Evolutionary conservation across 1,139 yeast species (phyloP).

Genomic region (Maudiozyma humilis): DNA sequence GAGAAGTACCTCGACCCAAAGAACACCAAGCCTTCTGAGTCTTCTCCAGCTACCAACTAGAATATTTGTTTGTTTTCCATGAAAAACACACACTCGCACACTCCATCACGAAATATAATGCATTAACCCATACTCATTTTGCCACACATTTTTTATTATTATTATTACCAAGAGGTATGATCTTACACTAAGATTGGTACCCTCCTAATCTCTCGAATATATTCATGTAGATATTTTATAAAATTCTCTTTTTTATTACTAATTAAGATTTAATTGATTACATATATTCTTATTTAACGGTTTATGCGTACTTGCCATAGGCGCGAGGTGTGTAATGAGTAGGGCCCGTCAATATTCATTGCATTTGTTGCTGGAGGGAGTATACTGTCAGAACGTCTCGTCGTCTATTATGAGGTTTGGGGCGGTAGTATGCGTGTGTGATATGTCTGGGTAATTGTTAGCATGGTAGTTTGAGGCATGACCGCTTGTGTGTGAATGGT

Average conservation of each 20-base stretch:
- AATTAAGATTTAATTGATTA: not conserved
- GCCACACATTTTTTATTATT: constrained; percentile 11
- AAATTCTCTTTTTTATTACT: not conserved
- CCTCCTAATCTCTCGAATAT: constrained; percentile 11
- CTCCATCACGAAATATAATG: constrained; percentile 22
- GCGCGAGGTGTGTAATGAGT: too few species aligned
- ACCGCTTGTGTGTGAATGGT: not conserved
- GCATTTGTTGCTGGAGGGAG: not conserved
- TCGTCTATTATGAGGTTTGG: constrained; percentile 30
- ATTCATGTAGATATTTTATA: constrained; percentile 8
- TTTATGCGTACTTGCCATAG: too few species aligned
- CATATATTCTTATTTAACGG: not conserved
- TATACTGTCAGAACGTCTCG: constrained; percentile 23
- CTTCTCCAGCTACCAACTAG: constrained; percentile 4
- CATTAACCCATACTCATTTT: constrained; percentile 10
- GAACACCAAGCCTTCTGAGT: constrained; percentile 2
- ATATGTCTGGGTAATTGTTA: not conserved
- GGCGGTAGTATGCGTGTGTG: constrained; percentile 8
- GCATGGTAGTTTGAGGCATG: not conserved
- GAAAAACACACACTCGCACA: constrained; percentile 29
- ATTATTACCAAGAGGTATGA: constrained; percentile 30
- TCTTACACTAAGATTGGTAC: not conserved
- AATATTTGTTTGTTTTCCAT: not conserved
- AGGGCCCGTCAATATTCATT: too few species aligned
- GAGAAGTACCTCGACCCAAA: constrained; percentile 57